These are phyloP conservation scores for Stagonosporopsis cucurbitacearum DNA, from an alignment of 2,329 filamentous ascomycete genomes.

Conservation along the genomic window DNA sequence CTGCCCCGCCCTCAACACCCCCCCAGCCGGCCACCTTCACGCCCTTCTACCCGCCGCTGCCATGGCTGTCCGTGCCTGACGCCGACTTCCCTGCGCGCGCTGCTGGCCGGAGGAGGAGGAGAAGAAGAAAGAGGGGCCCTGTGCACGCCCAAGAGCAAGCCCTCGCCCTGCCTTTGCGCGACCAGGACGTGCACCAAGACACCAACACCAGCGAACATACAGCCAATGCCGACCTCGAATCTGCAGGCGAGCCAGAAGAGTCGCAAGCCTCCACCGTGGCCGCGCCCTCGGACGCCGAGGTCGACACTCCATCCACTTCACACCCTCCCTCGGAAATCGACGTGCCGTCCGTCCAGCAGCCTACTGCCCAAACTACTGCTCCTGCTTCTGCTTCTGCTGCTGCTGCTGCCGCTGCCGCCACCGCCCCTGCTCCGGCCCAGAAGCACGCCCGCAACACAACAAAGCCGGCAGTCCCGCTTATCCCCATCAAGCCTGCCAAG, in stretches of 20 bases:
- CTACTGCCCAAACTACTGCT: slow-evolving; percentile 42
- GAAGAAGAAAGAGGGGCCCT: slow-evolving; percentile 53
- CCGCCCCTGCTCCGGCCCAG: slow-evolving; percentile 39
- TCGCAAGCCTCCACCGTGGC: slow-evolving; percentile 55
- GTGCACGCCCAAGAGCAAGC: slow-evolving; percentile 47
- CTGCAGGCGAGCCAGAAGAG: slow-evolving; percentile 48
- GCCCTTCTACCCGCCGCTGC: slow-evolving; percentile 61
- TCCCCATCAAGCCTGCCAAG: slow-evolving; percentile 56
- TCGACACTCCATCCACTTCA: slow-evolving; percentile 65
- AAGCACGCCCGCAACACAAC: slow-evolving; percentile 52
- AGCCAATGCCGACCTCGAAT: slow-evolving; percentile 45
- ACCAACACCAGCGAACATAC: slow-evolving; percentile 19
- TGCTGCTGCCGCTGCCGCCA: no score
- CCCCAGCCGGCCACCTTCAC: slow-evolving; percentile 41
- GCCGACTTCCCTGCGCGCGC: slow-evolving; percentile 61
- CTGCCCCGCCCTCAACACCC: slow-evolving; percentile 22
- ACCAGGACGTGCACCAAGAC: slow-evolving; percentile 35
- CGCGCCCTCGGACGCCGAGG: slow-evolving; percentile 54
- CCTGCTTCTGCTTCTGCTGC: no score
- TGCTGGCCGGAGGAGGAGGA: slow-evolving; percentile 53
- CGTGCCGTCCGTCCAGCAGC: slow-evolving; percentile 62
- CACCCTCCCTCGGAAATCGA: slow-evolving; percentile 64
- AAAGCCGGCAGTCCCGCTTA: slow-evolving; percentile 59
- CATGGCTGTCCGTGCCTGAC: slow-evolving; percentile 66
- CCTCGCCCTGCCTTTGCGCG: slow-evolving; percentile 61